These are phyloP conservation scores for Lasiodiplodia sp. DNA, from an alignment of 2,329 filamentous ascomycete genomes.

Conservation along the genomic window DNA sequence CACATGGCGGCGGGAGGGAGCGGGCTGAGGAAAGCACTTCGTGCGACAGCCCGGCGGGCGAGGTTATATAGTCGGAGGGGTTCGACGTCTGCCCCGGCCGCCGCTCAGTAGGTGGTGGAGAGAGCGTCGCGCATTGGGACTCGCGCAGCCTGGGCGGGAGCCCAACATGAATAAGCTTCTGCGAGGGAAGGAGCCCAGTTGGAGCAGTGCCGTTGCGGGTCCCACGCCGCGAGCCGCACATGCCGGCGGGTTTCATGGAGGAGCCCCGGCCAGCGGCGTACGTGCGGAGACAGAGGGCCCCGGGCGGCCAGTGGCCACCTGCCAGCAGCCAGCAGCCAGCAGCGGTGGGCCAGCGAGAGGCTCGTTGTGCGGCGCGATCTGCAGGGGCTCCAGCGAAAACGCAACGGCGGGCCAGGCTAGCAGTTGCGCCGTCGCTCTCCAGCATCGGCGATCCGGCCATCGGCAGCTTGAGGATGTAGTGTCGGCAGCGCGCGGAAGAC, in stretches of 20 bases:
- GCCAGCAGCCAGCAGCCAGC: not conserved
- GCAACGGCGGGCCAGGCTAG: conserved; percentile 8
- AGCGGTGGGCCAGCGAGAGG: not conserved
- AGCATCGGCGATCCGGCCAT: conserved; percentile 11
- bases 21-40: conserved; percentile 1
- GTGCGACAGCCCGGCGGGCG: conserved; percentile 34
- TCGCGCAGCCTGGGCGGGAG: conserved; percentile 24
- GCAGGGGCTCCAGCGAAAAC: conserved; percentile 20
- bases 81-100: conserved; percentile 15
- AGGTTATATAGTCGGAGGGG: conserved; percentile 8
- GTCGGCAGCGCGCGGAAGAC: conserved; percentile 16
- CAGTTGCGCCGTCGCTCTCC: not conserved
- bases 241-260: conserved; percentile 4
- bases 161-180: conserved; percentile 17
- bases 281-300: conserved; percentile 2
- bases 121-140: conserved; percentile 24
- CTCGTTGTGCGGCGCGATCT: conserved; percentile 12
- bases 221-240: conserved; percentile 17
- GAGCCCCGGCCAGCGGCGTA: not conserved
- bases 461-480: not conserved
- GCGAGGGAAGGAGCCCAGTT: conserved; percentile 12
- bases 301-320: not conserved
- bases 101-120: conserved; percentile 27
- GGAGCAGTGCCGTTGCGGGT: not conserved
- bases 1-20: conserved; percentile 47